Base-by-base conservation (phyloP, 345 rosid species). In the Ailanthus altissimus region DNA sequence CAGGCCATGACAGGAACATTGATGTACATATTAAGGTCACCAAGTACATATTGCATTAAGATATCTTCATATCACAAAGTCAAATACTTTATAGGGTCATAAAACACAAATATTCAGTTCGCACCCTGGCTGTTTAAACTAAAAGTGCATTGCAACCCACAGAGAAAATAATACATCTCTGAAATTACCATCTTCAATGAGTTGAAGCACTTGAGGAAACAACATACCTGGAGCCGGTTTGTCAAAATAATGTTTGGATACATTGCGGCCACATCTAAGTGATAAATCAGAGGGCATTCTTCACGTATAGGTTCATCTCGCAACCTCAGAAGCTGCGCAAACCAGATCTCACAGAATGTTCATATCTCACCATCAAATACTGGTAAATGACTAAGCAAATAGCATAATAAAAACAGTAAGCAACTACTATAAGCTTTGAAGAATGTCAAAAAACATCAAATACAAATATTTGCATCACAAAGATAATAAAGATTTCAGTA, bases 191-290 rank as follows among this genome's bases (percentile, higher is more conserved):
- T 32, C 36, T 56, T 66, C n/a, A 47, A 49, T 15, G 61, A 65
- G 13, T 14, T 9, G 59, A 72, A 47, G 49, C 68, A 70, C 62
- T 51, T 23, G 66, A 51, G 38, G 14, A 49, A 57, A 10, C 64
- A 80, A 51, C 80, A 79, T 84, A 94, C 98, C 98, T 94, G 98
- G 83, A 95, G 97, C 85, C 99, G 87, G 81, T 93, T 95, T 76
- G 99, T 95, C 83, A 95, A 86, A 83, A 95, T 95, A 85, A 95
- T 95, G 85, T 95, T 95, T 67, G 98, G 99, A 85, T 95, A 93
- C 99, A 95, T 93, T 16, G 99, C 99, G 79, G 99, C 99, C 61
- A 95, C 99, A 85, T 95, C 99, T 40, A 95, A 86, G 89, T 95
- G 99, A 84, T 93, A 95, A 85, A 95, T 92, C 40, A 93, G 99